These are phyloP conservation scores for Kitagawia praeruptora DNA, from an alignment of 129 eudicot species.

Conservation along the genomic window DNA sequence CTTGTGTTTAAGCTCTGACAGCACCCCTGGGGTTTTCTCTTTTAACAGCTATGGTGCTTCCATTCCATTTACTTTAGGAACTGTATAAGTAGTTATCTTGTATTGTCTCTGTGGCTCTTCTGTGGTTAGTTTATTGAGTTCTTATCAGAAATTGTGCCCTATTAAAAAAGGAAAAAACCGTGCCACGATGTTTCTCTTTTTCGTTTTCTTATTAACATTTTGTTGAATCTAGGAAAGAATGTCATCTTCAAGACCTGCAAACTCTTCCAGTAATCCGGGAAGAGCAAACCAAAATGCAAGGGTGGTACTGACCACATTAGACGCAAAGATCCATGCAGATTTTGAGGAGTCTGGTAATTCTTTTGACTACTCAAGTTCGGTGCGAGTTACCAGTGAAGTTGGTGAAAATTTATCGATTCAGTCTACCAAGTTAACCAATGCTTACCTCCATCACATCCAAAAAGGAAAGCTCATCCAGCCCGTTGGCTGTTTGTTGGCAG, in stretches of 20 bases:
- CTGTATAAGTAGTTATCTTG: neutral
- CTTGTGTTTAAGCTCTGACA: neutral
- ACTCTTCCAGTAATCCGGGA: constrained; percentile 50
- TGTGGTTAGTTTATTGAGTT: neutral
- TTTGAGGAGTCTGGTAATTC: constrained; percentile 73
- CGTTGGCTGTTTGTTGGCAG: constrained; percentile 85
- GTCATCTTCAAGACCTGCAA: constrained; percentile 65
- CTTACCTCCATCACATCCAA: constrained; percentile 84
- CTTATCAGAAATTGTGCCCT: neutral
- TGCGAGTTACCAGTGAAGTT: constrained; percentile 23
- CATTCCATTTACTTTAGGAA: neutral
- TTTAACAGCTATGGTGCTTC: neutral
- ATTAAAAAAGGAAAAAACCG: neutral
- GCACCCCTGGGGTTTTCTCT: too few relatives aligned
- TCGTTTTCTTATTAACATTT: neutral
- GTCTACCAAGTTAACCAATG: constrained; percentile 35
- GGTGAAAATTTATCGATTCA: constrained; percentile 30
- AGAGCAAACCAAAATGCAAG: constrained; percentile 35
- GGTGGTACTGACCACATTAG: constrained; percentile 39
- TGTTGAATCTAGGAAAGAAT: constrained; percentile 18
- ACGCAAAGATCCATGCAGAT: constrained; percentile 91
- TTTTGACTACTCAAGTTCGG: constrained; percentile 81
- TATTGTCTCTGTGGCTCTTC: neutral
- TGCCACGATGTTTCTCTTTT: neutral
- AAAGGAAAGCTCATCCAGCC: constrained; percentile 86